A percentile compares a stretch with the other conserved stretches of the same genome.
These are phyloP conservation scores for Annona squamosa DNA, from an alignment of 164 flowering plant genomes.

Conservation along the genomic window DNA sequence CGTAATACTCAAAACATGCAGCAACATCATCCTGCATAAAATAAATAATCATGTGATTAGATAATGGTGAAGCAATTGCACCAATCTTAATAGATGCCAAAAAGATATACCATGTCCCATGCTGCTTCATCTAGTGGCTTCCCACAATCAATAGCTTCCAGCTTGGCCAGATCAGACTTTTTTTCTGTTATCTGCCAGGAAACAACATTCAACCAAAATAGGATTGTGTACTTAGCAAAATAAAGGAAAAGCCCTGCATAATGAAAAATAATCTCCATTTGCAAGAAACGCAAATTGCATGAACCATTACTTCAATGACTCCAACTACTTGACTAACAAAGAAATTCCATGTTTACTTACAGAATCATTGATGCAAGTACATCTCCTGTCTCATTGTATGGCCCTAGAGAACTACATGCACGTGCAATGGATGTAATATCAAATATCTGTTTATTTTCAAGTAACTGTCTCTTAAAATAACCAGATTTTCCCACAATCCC, in stretches of 20 bases:
- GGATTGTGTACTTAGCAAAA: background rate
- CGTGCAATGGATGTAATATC: background rate
- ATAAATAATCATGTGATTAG: constrained; percentile 14
- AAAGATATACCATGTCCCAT: constrained; percentile 77
- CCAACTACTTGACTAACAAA: background rate
- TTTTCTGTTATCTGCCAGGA: constrained; percentile 61
- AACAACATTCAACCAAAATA: constrained; percentile 7
- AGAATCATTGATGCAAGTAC: background rate
- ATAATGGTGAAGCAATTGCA: background rate
- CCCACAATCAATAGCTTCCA: constrained; percentile 85
- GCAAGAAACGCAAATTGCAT: background rate
- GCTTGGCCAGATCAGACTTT: constrained; percentile 59
- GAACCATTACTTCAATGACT: background rate
- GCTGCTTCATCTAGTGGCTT: constrained; percentile 92
- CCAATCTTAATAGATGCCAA: constrained; percentile 2
- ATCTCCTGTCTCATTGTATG: background rate
- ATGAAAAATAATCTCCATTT: background rate
- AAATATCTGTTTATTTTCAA: background rate
- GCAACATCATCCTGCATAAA: constrained; percentile 90
- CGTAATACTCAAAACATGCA: constrained; percentile 90
- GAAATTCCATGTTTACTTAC: background rate
- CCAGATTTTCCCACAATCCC: background rate
- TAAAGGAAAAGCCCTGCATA: background rate
- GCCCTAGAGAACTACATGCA: background rate
- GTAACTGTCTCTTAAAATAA: background rate